phyloP scores from a whole-genome alignment of 1,284 basidiomycete genomes.

The Cutaneotrichosporon dermatis region DNA sequence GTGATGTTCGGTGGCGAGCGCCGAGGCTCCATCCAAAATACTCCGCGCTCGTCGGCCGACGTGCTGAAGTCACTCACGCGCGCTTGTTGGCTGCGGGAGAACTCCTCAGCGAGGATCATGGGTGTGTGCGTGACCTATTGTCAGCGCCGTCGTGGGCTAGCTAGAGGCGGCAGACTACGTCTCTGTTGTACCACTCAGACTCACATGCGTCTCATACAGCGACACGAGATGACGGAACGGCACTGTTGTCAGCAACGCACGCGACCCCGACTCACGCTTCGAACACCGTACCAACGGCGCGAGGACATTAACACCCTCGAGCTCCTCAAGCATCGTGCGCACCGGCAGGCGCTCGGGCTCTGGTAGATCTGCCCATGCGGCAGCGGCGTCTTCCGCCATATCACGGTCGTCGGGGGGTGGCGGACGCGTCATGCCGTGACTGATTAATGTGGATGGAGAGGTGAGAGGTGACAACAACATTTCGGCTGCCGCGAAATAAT shows the following conservation, averaged over 20 bases:
- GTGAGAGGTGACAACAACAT: too few species aligned
- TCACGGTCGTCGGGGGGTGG: not conserved
- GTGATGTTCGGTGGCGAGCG: not conserved
- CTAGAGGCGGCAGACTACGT: too few species aligned
- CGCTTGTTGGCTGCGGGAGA: slow-evolving; percentile 55
- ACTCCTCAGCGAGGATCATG: slow-evolving; percentile 59
- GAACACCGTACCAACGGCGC: slow-evolving; percentile 58
- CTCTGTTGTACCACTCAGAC: too few species aligned
- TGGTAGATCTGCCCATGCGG: slow-evolving; percentile 28
- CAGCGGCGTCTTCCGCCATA: slow-evolving; percentile 7
- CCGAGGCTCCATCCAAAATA: slow-evolving; percentile 50
- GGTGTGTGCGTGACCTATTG: slow-evolving; percentile 55
- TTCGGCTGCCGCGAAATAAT: not conserved
- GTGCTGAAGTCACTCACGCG: slow-evolving; percentile 57
- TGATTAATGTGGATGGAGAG: too few species aligned
- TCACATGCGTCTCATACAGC: slow-evolving; percentile 54
- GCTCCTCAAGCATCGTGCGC: slow-evolving; percentile 49
- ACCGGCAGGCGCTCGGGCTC: slow-evolving; percentile 44
- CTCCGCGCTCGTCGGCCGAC: slow-evolving; percentile 53
- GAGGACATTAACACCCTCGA: slow-evolving; percentile 52
- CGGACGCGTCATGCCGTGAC: too few species aligned
- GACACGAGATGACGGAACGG: slow-evolving; percentile 58
- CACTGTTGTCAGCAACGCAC: slow-evolving; percentile 32
- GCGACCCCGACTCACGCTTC: slow-evolving; percentile 45
- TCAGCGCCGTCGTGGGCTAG: not conserved